Evolutionary conservation across 2,329 filamentous ascomycete genomes (phyloP).

Genomic region (Xylariaceae sp.): DNA sequence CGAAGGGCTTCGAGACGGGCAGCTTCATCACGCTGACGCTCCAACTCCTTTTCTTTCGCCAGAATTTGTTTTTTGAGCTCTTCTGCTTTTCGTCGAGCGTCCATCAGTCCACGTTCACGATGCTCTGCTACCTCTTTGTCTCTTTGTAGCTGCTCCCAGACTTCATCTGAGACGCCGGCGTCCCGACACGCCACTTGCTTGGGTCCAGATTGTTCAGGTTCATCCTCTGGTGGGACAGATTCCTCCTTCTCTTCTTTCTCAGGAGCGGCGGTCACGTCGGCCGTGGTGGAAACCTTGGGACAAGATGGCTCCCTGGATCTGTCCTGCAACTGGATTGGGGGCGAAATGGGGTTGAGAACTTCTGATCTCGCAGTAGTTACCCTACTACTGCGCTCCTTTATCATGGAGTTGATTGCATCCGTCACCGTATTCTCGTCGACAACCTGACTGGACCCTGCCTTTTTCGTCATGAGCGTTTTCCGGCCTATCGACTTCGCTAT

Average conservation of each 20-base stretch:
- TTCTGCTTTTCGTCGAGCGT: slow-evolving; percentile 21
- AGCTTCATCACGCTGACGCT: slow-evolving; percentile 34
- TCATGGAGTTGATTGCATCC: slow-evolving; percentile 10
- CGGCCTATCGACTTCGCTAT: slow-evolving; percentile 48
- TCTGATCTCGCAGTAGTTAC: neutral
- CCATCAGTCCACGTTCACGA: slow-evolving; percentile 33
- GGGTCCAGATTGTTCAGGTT: neutral
- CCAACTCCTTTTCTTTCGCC: slow-evolving; percentile 33
- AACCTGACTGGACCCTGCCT: neutral
- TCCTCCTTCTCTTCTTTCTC: neutral
- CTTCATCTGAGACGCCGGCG: slow-evolving; percentile 50
- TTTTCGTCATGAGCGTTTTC: slow-evolving; percentile 30
- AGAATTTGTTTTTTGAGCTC: slow-evolving; percentile 16
- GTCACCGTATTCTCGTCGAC: slow-evolving; percentile 5
- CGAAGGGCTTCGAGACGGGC: slow-evolving; percentile 18
- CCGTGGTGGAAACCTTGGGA: neutral
- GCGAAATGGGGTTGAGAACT: neutral
- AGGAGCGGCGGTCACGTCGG: neutral
- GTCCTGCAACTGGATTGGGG: slow-evolving; percentile 16
- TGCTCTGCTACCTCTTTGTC: slow-evolving; percentile 41
- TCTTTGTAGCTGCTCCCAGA: slow-evolving; percentile 55
- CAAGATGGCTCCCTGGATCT: slow-evolving; percentile 38
- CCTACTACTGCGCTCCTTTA: slow-evolving; percentile 7
- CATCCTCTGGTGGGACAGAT: neutral
- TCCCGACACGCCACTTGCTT: slow-evolving; percentile 41